Evolutionary conservation across 2,329 filamentous ascomycete species (phyloP), one percentile per base, ranked within the genome.

Genomic region (Paecilomyces sp.): DNA sequence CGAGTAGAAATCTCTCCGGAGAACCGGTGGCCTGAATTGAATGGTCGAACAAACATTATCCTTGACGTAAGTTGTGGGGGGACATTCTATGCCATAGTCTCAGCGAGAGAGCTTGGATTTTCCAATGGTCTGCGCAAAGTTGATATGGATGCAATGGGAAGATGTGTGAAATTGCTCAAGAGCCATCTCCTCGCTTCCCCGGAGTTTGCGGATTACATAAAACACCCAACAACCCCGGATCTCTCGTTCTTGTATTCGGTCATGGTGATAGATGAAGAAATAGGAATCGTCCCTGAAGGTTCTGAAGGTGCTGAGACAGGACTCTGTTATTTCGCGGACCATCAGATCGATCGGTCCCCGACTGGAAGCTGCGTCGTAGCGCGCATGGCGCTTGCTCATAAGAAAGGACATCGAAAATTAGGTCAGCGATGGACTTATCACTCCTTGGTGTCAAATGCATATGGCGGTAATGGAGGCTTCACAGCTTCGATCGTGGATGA

Each of bases 301-400:
- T 30, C n/a, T 22, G 53, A 30, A 9, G 53, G 53, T 33, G 53
- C 15, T 66, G 79, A 81, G 61, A 75, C 74, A 0, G 78, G 78
- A 0, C 60, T 80, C 0, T 80, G 77, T 63, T 76, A 76, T 67
- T 77, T 80, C 61, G 77, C 77, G 0, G 74, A 79, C 30, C 74
- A 77, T 57, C 76, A 81, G 61, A 74, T 82, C 51, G 80, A 84
- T 64, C 73, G 79, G 18, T 73, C 74, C 56, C 73, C 70, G 1
- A 76, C 74, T 9, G 75, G 75, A 2, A 68, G 70, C 13, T 76
- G 71, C 57, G 75, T 77, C 8, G 68, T 72, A 7, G 75, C 74
- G 3, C 67, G 75, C 2, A 67, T 74, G 61, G 73, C 74, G 7
- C 64, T 75, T 7, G 74, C 74, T 15, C 62, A 74, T 64, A 67